phyloP scores from a whole-genome alignment of 2,329 filamentous ascomycete species.

The Ascochyta fabae region DNA sequence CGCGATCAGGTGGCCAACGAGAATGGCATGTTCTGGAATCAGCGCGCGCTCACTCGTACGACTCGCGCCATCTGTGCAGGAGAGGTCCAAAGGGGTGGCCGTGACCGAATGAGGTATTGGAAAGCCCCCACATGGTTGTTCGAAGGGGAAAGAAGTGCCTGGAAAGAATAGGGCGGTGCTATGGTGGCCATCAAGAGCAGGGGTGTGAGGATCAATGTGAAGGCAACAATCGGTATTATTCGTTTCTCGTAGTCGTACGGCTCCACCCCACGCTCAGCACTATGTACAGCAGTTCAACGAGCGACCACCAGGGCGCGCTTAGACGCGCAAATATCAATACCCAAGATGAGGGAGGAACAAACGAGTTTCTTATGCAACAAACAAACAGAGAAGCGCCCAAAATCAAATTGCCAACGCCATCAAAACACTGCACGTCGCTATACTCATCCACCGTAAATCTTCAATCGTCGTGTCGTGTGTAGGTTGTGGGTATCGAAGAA shows the following conservation, averaged over 20 bases:
- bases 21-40: constrained; percentile 2
- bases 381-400: neutral
- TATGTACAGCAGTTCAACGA: constrained; percentile 20
- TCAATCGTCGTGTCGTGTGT: constrained; percentile 18
- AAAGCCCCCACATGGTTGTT: neutral
- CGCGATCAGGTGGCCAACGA: neutral
- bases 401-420: constrained; percentile 3
- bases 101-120: neutral
- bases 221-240: constrained; percentile 11
- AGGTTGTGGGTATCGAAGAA: constrained; percentile 43
- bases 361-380: constrained; percentile 6
- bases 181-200: too few relatives aligned
- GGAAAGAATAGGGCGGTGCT: neutral
- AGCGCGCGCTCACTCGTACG: neutral
- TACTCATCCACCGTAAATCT: constrained; percentile 19
- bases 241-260: constrained; percentile 4
- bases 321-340: constrained; percentile 2
- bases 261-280: constrained; percentile 7
- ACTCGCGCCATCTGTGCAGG: neutral
- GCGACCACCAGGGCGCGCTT: constrained; percentile 24
- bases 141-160: constrained; percentile 3
- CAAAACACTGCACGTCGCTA: constrained; percentile 8
- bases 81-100: neutral
- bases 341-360: constrained; percentile 1
- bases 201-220: neutral